Evolutionary conservation across 2,329 filamentous ascomycete genomes (phyloP).

Genomic region (Cladophialophora chaetospira): DNA sequence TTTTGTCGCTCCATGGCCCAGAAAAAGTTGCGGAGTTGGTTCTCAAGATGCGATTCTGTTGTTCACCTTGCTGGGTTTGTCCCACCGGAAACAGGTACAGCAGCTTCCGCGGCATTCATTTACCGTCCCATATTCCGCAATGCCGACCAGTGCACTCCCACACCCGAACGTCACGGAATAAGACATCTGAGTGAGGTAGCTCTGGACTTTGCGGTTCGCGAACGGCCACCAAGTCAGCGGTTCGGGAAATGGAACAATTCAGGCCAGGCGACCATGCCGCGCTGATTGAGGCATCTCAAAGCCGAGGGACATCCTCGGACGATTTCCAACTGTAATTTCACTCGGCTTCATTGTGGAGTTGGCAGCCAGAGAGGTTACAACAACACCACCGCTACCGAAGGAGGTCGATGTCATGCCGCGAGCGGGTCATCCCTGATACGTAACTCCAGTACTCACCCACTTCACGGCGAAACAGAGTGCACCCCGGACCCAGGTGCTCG

Average conservation of each 20-base stretch:
- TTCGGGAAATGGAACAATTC: too few species aligned
- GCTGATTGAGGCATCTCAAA: constrained; percentile 1
- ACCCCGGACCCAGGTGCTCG: too few species aligned
- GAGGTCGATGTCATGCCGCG: too few species aligned
- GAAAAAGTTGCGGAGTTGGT: constrained; percentile 9
- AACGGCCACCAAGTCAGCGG: neutral
- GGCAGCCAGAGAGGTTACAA: neutral
- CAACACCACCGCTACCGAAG: too few species aligned
- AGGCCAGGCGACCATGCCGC: neutral
- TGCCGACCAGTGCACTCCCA: neutral
- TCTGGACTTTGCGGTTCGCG: neutral
- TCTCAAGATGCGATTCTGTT: neutral
- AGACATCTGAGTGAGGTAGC: neutral
- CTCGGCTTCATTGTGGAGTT: neutral
- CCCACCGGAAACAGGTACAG: neutral
- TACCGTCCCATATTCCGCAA: neutral
- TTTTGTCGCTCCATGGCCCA: neutral
- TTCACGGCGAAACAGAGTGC: too few species aligned
- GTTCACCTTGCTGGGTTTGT: neutral
- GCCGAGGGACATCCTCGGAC: constrained; percentile 11
- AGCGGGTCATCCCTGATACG: too few species aligned
- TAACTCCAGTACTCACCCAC: too few species aligned
- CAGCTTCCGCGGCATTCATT: neutral
- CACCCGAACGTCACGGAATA: constrained; percentile 5
- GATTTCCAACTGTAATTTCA: neutral